Base-by-base conservation (phyloP, 805 yeast species). In the Hanseniaspora hatyaiensis region DNA sequence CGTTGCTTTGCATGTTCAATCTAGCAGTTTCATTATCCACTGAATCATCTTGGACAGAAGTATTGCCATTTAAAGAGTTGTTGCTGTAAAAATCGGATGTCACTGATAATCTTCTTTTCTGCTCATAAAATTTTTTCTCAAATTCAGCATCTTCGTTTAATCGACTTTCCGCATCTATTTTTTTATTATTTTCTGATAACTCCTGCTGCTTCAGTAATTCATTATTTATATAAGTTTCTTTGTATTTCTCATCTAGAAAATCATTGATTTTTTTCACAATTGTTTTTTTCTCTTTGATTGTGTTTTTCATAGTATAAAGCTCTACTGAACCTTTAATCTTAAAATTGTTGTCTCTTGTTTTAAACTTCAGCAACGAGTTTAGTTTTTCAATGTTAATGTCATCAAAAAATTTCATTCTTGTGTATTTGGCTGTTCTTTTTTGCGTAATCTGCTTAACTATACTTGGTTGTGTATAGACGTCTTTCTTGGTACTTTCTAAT, bases 321-420 rank as follows among this genome's bases (percentile, higher is more conserved):
- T 92, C 98, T 60, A 95, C 80, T 22, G 94, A 87, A 11, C 96
- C 97, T 49, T 75, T 74, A 33, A 92, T 77, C 55, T 73, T 80
- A 57, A 82, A 76, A 23, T 43, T 43, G 16, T 36, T 43, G 55
- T 82, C 94, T 1, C 75, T 70, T 3, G 87, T 78, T 53, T 79
- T 83, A 54, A 85, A 86, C 54, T 79, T 78, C 49, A 92, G 74
- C 47, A 85, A 82, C 58, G 87, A 94, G 59, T 87, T 87, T 32
- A 92, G 82, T 55, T 82, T 72, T 62, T 87, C 96, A n/a, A 92
- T 78, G 57, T 88, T 96, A 33, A 86, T 80, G 59, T 82, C 92
- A 61, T 92, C 97, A 51, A 92, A 80, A 65, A 85, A 92, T 89
- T 87, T 53, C 51, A 48, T 48, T 41, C 6, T 40, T n/a, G n/a